These are phyloP conservation scores for Fusarium tanahbumbuense DNA, from an alignment of 2,329 filamentous ascomycete genomes.

Conservation along the genomic window DNA sequence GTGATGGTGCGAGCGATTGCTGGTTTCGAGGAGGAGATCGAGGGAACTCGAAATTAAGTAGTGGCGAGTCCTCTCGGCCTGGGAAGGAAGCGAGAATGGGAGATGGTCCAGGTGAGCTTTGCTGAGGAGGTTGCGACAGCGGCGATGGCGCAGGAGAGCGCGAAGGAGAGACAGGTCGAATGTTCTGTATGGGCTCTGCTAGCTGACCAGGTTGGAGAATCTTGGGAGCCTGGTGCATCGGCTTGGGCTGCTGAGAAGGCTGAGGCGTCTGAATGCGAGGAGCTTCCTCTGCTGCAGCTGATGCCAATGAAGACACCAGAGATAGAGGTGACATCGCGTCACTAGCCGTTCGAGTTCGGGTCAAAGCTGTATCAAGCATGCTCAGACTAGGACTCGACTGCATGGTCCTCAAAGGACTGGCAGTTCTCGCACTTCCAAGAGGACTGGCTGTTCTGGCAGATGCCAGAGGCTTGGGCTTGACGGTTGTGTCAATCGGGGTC, in stretches of 20 bases:
- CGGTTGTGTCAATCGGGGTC: constrained; percentile 35
- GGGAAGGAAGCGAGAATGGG: constrained; percentile 26
- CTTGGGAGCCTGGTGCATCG: constrained; percentile 25
- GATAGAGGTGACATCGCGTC: constrained; percentile 43
- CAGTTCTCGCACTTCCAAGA: constrained; percentile 38
- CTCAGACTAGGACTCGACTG: constrained; percentile 43
- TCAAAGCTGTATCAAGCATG: constrained; percentile 34
- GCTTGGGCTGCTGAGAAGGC: constrained; percentile 25
- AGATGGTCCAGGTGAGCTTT: constrained; percentile 28
- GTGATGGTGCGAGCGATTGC: constrained; percentile 13
- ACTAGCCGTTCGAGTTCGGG: constrained; percentile 37
- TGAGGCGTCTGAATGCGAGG: constrained; percentile 32
- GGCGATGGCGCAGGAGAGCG: constrained; percentile 36
- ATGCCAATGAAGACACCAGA: constrained; percentile 28
- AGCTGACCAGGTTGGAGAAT: constrained; percentile 33
- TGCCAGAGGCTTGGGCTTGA: constrained; percentile 29
- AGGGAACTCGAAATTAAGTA: constrained; percentile 5
- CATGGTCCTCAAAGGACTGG: constrained; percentile 43
- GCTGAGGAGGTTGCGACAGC: constrained; percentile 36
- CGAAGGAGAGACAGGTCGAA: constrained; percentile 28
- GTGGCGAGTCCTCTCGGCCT: constrained; percentile 1
- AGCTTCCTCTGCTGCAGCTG: constrained; percentile 21
- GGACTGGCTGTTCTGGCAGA: constrained; percentile 40
- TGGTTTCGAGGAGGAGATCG: constrained; percentile 5
- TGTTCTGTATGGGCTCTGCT: constrained; percentile 19